These are phyloP conservation scores for Dispira simplex DNA, from an alignment of 192 early-diverging fungal genomes.

Conservation along the genomic window DNA sequence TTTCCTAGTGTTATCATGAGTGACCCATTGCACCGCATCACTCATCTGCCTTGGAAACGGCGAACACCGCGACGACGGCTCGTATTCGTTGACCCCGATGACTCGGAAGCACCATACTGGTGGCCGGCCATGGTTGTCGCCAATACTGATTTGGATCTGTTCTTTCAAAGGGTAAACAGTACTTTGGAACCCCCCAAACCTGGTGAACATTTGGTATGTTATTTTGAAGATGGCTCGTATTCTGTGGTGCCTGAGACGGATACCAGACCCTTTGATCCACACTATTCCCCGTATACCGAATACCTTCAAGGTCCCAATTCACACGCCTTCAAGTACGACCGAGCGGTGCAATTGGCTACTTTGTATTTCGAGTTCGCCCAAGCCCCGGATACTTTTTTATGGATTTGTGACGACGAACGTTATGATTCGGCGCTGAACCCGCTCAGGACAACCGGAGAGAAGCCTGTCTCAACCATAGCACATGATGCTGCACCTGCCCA, in stretches of 20 bases:
- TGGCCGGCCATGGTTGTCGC: conserved; percentile 45
- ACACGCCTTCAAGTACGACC: conserved; percentile 7
- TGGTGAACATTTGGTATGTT: conserved; percentile 40
- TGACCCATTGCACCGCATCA: conserved; percentile 1
- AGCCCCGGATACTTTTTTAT: conserved; percentile 3
- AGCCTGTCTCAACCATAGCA: no score
- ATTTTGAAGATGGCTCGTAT: conserved; percentile 44
- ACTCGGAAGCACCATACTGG: conserved; percentile 31
- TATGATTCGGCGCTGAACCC: neutral
- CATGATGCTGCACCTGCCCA: no score
- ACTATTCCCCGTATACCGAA: conserved; percentile 17
- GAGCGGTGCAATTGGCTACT: conserved; percentile 2
- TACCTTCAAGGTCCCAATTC: neutral
- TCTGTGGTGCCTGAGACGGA: conserved; percentile 22
- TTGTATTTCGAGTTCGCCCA: conserved; percentile 1
- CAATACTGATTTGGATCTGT: conserved; percentile 27
- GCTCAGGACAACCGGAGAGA: no score
- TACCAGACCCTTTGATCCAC: conserved; percentile 21
- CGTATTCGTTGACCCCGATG: conserved; percentile 44
- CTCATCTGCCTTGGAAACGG: neutral
- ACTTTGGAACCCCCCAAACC: conserved; percentile 25
- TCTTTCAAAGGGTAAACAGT: conserved; percentile 25
- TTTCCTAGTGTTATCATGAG: neutral
- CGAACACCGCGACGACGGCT: conserved; percentile 19
- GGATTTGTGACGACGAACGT: conserved; percentile 8